These are phyloP conservation scores for Tuber microsphaerosporum DNA, from an alignment of 495 filamentous ascomycete genomes.

Conservation along the genomic window DNA sequence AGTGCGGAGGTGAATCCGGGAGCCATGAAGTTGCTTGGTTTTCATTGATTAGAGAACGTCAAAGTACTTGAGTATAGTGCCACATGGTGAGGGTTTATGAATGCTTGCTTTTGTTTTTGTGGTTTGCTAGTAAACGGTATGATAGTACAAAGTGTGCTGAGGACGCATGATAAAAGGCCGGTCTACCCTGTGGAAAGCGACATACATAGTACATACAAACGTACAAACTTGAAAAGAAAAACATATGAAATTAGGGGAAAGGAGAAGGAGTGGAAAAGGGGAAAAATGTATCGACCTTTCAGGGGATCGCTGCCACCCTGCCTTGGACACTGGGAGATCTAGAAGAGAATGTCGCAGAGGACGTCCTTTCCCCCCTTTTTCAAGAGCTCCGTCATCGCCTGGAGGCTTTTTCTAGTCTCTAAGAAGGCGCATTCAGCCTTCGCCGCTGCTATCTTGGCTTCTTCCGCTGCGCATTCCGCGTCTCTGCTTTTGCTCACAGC, in stretches of 20 bases:
- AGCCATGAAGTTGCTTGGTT: background rate
- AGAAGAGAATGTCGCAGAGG: background rate
- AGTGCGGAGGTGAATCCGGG: background rate
- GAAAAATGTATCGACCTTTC: background rate
- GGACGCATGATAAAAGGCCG: background rate
- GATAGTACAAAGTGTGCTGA: background rate
- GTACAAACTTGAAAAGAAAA: background rate
- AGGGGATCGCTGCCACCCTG: background rate
- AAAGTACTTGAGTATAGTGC: background rate
- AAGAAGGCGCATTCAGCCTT: conserved; percentile 41
- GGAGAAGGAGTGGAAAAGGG: background rate
- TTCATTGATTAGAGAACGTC: background rate
- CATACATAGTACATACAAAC: background rate
- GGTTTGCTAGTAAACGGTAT: background rate
- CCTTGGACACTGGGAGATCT: background rate
- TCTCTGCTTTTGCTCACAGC: conserved; percentile 42
- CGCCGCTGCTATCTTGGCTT: conserved; percentile 42
- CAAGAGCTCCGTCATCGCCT: conserved; percentile 24
- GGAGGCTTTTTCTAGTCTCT: conserved; percentile 38
- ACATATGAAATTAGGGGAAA: background rate
- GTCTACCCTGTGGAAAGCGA: background rate
- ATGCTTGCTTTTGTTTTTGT: background rate
- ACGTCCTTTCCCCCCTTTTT: conserved; percentile 12
- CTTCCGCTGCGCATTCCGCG: conserved; percentile 43
- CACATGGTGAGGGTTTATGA: background rate